These are phyloP conservation scores for Suillus bovinus DNA, from an alignment of 768 basidiomycete species.

Conservation along the genomic window DNA sequence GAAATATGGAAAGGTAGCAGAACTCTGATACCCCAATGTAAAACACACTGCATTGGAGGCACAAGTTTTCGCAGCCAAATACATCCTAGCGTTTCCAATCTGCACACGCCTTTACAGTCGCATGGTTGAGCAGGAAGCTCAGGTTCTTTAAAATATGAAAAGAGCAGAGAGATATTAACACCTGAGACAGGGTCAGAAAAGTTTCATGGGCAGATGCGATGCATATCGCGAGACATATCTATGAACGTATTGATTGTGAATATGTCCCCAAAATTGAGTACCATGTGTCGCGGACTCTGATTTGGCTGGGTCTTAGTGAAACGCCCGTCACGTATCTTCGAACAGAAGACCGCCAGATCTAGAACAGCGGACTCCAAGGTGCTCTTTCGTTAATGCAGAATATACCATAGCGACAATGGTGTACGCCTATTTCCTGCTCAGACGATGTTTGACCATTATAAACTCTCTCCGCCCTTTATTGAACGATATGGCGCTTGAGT, in stretches of 20 bases:
- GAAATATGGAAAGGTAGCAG: neutral
- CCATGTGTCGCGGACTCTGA: too few species aligned
- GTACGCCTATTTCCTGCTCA: neutral
- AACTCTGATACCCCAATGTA: neutral
- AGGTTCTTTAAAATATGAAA: neutral
- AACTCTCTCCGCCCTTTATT: neutral
- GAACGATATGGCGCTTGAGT: conserved; percentile 22
- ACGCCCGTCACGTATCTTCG: too few species aligned
- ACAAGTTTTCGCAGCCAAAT: neutral
- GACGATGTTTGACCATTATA: neutral
- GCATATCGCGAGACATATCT: too few species aligned
- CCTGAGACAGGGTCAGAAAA: too few species aligned
- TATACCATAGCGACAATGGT: too few species aligned
- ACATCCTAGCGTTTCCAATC: neutral
- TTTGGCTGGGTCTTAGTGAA: too few species aligned
- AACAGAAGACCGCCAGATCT: too few species aligned
- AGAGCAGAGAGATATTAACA: neutral
- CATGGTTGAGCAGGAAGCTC: neutral
- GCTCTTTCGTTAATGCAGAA: too few species aligned
- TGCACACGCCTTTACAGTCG: neutral
- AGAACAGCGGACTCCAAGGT: too few species aligned
- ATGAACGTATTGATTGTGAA: too few species aligned
- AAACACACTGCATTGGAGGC: neutral
- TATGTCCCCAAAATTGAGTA: too few species aligned
- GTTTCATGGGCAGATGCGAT: too few species aligned